These are phyloP conservation scores for Scenedesmus sp. DNA, from an alignment of 163 green algal species.

Conservation along the genomic window DNA sequence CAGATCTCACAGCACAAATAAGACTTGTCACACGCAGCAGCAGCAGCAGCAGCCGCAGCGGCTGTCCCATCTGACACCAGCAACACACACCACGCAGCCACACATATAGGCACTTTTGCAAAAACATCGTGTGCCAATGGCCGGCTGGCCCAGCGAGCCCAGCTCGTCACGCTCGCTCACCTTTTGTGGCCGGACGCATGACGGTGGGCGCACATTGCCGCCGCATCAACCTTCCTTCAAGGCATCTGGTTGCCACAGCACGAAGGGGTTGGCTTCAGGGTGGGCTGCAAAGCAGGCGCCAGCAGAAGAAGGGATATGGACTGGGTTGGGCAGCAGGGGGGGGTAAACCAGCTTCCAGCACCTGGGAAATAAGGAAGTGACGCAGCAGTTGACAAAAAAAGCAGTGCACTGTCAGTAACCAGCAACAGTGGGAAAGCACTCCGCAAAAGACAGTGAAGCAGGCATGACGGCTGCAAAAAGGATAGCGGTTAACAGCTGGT, in stretches of 20 bases:
- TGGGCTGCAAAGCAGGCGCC: too few species aligned
- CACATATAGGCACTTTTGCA: background rate
- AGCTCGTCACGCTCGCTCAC: background rate
- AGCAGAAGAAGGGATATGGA: too few species aligned
- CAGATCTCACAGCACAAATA: conserved; percentile 22
- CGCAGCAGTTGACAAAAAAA: too few species aligned
- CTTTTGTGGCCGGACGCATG: background rate
- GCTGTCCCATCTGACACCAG: background rate
- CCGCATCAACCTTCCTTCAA: background rate
- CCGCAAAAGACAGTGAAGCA: background rate
- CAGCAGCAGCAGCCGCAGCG: background rate
- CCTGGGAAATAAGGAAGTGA: too few species aligned
- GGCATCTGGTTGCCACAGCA: too few species aligned
- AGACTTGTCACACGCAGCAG: background rate
- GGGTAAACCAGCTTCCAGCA: too few species aligned
- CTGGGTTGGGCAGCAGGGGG: too few species aligned
- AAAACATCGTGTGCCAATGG: background rate
- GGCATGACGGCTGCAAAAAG: background rate
- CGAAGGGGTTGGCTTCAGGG: too few species aligned
- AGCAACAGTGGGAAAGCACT: background rate
- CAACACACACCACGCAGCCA: background rate
- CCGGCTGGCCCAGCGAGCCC: background rate
- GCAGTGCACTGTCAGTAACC: background rate
- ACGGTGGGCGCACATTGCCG: background rate
- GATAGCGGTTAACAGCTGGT: too few species aligned